Base-by-base conservation (phyloP, 306 rosid genomes). In the Pterocarpus macrocarpus region DNA sequence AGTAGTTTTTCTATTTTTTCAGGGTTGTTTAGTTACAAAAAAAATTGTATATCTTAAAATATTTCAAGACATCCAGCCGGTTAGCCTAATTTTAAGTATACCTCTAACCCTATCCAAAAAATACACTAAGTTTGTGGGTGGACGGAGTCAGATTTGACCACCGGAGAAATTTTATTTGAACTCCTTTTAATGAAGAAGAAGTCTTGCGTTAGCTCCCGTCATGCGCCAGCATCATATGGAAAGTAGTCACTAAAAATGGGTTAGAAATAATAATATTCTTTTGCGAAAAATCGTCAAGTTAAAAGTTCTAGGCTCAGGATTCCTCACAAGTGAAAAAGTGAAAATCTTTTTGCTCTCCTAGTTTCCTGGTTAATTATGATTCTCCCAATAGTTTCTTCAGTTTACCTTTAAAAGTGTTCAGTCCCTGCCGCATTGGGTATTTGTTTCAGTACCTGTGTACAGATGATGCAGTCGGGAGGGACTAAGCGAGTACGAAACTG, bases 371-470 rank as follows among this genome's bases (percentile, higher is more conserved):
- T 30, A 59, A 14, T 56, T n/a, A 30, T 58, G 79, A 75, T 59
- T 61, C 69, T 44, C 16, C 57, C 53, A 9, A 61, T 59, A 43
- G 34, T 30, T 43, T 30, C 33, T 14, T 43, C 58, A 57, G 55
- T 39, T 36, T 56, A 12, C 67, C 55, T 73, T 39, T 38, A 55
- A 55, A 55, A 55, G 52, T 2, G 17, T 16, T 38, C 65, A 36
- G 78, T 73, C 14, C 5, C 64, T 72, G 79, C 68, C 39, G 16
- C 53, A 56, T 44, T 57, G 30, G 28, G 33, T 68, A 76, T 61
- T 63, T 76, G 76, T 68, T 55, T 68, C 57, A 55, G 59, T 33
- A 58, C 55, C 56, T 39, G 14, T 5, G 58, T 9, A 55, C 58
- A 53, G 58, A 53, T 55, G 61, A 44, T 38, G 55, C 38, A 50